Base-by-base conservation (phyloP, 176 grass and related monocot genomes). In the Carex pumila region DNA sequence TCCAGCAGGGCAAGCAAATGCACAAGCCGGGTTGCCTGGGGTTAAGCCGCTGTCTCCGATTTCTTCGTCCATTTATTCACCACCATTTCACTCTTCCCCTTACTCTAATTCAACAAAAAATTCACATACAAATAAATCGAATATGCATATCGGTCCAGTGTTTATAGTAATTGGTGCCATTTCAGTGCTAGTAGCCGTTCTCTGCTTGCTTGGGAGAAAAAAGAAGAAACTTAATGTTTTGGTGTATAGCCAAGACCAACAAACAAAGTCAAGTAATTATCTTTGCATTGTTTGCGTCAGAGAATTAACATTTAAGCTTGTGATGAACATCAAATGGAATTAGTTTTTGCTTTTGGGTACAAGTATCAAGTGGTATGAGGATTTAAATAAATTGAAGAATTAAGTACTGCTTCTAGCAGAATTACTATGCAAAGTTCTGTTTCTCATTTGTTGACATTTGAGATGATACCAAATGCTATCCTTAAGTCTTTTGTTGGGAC, bases 231-330 rank as follows among this genome's bases (percentile, higher is more conserved):
- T 31, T 32, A 75, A 82, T 2, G 84, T 50, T 0, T 58, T 88
- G 18, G 81, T 93, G 5, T 81, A 75, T 50, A 60, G 65, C 75
- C 65, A 82, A 18, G 87, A 70, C 87, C 88, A 88, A 17, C 53
- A 18, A n/a, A 34, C 13, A n/a, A 57, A 18, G 39, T 22, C 69
- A 58, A 25, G 22, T 56, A 21, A 29, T 65, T 31, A 8, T 61
- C 37, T 45, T 71, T 39, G 12, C n/a, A 54, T 67, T 15, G 3
- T 45, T 59, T 61, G 12, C 31, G 56, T 45, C 21, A 30, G 5
- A 76, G 65, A 37, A 79, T 73, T 62, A 25, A 39, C 0, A 69
- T 32, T 65, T 19, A 36, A 37, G 55, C 15, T 61, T 37, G 10
- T 63, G 47, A 41, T 25, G 29, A 0, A 37, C 1, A 32, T 34